These are phyloP conservation scores for Pythium rishiriense DNA, from an alignment of 352 stramenopile species.

Conservation along the genomic window DNA sequence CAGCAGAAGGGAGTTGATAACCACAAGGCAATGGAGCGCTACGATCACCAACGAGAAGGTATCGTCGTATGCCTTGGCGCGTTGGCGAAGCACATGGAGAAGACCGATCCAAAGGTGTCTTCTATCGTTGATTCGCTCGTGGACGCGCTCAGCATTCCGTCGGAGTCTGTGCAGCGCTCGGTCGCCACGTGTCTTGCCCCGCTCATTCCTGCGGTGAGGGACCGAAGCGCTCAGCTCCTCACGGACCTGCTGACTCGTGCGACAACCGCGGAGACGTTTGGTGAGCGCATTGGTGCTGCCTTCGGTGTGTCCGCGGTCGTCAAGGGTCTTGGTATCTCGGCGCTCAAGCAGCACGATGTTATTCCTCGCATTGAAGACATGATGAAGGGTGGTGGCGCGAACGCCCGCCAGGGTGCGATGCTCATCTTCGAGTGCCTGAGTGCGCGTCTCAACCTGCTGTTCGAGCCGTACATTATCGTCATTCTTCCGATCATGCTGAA, in stretches of 20 bases:
- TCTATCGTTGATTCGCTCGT: conserved; percentile 87
- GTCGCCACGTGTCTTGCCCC: conserved; percentile 90
- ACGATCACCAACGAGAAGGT: conserved; percentile 89
- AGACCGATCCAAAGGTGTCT: conserved; percentile 86
- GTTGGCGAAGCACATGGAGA: conserved; percentile 89
- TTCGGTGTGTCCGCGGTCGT: conserved; percentile 98
- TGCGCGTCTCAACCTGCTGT: conserved; percentile 95
- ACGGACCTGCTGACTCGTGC: conserved; percentile 71
- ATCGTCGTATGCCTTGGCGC: conserved; percentile 90
- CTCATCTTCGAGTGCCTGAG: conserved; percentile 98
- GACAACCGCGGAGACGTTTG: conserved; percentile 79
- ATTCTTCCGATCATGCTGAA: conserved; percentile 99
- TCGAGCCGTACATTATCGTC: conserved; percentile 98
- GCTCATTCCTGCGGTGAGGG: conserved; percentile 83
- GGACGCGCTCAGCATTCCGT: conserved; percentile 89
- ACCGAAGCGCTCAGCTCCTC: conserved; percentile 74
- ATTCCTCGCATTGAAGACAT: conserved; percentile 90
- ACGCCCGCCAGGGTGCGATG: conserved; percentile 92
- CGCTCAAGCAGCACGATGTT: conserved; percentile 97
- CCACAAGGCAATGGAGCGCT: conserved; percentile 45
- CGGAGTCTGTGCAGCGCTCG: conserved; percentile 92
- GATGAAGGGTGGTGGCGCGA: conserved; percentile 76
- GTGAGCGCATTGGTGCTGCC: conserved; percentile 92
- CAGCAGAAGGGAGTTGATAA: conserved; percentile 46
- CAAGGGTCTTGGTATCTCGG: conserved; percentile 98